Conservation (phyloP, 805 yeast genomes). For the Lachancea meyersii region DNA sequence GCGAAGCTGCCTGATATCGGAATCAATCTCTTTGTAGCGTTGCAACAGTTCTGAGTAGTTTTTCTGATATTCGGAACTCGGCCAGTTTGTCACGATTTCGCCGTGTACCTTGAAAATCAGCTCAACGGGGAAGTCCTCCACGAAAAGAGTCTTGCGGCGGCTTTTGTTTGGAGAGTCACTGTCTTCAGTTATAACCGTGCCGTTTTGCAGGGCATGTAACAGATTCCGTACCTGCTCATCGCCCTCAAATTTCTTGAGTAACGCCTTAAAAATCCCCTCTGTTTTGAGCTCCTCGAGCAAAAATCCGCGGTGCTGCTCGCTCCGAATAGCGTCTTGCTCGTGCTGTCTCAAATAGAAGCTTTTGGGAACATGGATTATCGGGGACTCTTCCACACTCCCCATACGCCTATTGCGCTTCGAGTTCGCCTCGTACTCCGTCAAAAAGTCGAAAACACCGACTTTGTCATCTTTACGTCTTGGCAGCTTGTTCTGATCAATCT, state of each 20-base stretch:
- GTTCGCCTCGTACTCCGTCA: slow-evolving; percentile 29
- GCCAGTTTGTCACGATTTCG: slow-evolving; percentile 33
- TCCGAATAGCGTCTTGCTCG: slow-evolving; percentile 19
- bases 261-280: slow-evolving; percentile 29
- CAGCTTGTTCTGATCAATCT: slow-evolving; percentile 33
- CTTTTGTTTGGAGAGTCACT: slow-evolving; percentile 8
- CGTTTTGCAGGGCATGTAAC: slow-evolving; percentile 38
- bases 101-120: slow-evolving; percentile 22
- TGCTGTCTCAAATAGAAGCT: slow-evolving; percentile 24
- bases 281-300: slow-evolving; percentile 19
- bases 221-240: slow-evolving; percentile 32
- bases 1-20: slow-evolving; percentile 31
- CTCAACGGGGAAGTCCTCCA: slow-evolving; percentile 33
- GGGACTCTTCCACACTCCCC: slow-evolving; percentile 27
- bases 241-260: slow-evolving; percentile 30
- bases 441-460: slow-evolving; percentile 33
- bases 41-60: slow-evolving; percentile 40
- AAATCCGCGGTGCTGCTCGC: slow-evolving; percentile 16
- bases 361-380: slow-evolving; percentile 24
- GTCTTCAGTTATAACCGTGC: slow-evolving; percentile 33
- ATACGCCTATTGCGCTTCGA: slow-evolving; percentile 33
- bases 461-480: slow-evolving; percentile 50
- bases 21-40: slow-evolving; percentile 39
- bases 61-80: slow-evolving; percentile 36
- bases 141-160: slow-evolving; percentile 34